Conservation (phyloP, 73 alveolate species). For the Symbiodinium pilosum region DNA sequence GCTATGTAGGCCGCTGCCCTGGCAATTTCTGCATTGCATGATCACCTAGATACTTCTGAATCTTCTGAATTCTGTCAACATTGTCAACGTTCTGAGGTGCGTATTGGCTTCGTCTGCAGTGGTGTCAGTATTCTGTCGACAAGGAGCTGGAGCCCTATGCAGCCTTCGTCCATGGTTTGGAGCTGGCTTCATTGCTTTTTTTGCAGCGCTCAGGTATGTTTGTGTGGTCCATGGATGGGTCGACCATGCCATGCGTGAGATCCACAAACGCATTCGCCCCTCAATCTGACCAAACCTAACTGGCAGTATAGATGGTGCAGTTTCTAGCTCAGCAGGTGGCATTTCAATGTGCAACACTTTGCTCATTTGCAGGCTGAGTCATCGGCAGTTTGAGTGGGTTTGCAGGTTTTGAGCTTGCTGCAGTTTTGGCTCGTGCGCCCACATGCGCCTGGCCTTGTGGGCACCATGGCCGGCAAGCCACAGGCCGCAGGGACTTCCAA, state of each 20-base stretch:
- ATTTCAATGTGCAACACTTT: background rate
- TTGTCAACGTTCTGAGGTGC: conserved; percentile 23
- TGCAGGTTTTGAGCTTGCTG: background rate
- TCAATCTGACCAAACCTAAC: background rate
- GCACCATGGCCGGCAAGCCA: conserved; percentile 20
- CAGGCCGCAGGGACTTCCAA: background rate
- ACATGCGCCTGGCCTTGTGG: background rate
- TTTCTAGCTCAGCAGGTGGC: too few species aligned
- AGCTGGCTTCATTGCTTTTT: background rate
- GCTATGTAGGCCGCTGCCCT: conserved; percentile 35
- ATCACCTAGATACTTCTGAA: background rate
- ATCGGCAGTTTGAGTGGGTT: background rate
- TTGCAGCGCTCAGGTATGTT: conserved; percentile 37
- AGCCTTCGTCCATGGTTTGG: background rate
- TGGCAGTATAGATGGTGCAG: too few species aligned
- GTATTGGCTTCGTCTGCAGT: conserved; percentile 84
- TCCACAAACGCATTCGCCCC: conserved; percentile 83
- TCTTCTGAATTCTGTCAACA: background rate
- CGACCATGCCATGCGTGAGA: conserved; percentile 28
- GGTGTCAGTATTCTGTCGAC: conserved; percentile 90
- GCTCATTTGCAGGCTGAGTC: background rate
- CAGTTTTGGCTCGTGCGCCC: background rate
- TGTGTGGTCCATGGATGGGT: conserved; percentile 94
- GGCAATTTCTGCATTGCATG: background rate
- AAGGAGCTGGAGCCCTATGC: conserved; percentile 27